These are phyloP conservation scores for Atkinsonella hypoxylon DNA, from an alignment of 2,329 filamentous ascomycete genomes.

Conservation along the genomic window DNA sequence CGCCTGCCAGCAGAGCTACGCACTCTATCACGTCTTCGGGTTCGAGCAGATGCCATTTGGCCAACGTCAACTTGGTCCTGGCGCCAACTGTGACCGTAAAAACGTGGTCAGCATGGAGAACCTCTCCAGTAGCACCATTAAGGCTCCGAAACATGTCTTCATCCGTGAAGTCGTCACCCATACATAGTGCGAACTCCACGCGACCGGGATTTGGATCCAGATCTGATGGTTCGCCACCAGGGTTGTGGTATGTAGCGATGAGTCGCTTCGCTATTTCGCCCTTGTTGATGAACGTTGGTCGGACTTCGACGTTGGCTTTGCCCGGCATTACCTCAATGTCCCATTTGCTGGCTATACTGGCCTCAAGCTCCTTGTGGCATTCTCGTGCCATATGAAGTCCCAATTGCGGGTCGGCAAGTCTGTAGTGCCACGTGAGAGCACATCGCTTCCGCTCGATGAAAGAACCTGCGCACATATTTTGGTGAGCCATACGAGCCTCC, in stretches of 20 bases:
- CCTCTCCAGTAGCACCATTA: constrained; percentile 43
- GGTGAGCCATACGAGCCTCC: too few species aligned
- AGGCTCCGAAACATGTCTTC: constrained; percentile 93
- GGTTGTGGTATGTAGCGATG: constrained; percentile 56
- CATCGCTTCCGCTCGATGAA: constrained; percentile 93
- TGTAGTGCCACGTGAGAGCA: constrained; percentile 94
- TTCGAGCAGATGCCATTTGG: constrained; percentile 81
- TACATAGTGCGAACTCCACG: constrained; percentile 78
- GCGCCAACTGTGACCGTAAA: constrained; percentile 89
- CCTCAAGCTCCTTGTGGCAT: constrained; percentile 71
- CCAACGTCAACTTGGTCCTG: constrained; percentile 82
- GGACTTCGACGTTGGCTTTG: constrained; percentile 92
- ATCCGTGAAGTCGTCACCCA: constrained; percentile 94
- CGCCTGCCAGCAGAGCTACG: constrained; percentile 42
- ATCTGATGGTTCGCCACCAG: constrained; percentile 30
- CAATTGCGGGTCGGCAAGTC: constrained; percentile 76
- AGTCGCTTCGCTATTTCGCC: constrained; percentile 85
- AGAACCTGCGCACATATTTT: constrained; percentile 42
- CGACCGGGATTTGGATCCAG: constrained; percentile 33
- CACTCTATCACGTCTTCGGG: constrained; percentile 75
- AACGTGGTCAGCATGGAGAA: constrained; percentile 48
- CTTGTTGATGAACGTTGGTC: constrained; percentile 97
- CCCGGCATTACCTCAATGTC: constrained; percentile 95
- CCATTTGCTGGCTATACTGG: constrained; percentile 63
- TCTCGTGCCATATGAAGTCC: constrained; percentile 68